Evolutionary conservation across 768 basidiomycete species (phyloP), one percentile per base, ranked within the genome.

Genomic region (Chalciporus chontae): DNA sequence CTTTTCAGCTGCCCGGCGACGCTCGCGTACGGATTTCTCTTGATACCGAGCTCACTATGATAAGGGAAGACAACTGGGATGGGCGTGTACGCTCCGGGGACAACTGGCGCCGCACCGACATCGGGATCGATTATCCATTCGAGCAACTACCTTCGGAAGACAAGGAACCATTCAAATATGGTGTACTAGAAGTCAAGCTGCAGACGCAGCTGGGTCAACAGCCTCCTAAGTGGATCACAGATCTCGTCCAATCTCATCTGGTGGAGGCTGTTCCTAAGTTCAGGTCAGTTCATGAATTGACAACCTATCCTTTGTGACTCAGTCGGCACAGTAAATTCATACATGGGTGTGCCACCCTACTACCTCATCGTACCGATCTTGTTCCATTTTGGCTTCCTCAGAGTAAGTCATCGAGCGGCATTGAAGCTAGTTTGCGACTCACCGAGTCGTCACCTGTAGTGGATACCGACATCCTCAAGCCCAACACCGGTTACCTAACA

Each of bases 301-400:
- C 21, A 26, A 2, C 11, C 27, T 42, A 44, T 9, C 40, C 13
- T 23, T 45, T n/a, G 43, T 26, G 15, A 32, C 53, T 53, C 24
- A 60, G 11, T 29, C 45, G 40, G 17, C 37, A 26, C 50, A 91
- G 90, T 67, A 90, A 90, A 80, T 95, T 95, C 65, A 94, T 96
- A 48, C 94, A 95, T 65, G 95, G 96, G 21, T 99, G 96, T 65
- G 86, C 95, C 3, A 94, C 93, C 2, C 76, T 98, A 0, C 70
- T 98, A 9, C 94, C 94, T 17, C 81, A 90, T 60, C 87, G 95
- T 31, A 94, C 97, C 40, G 90, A 97, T 62, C 79, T 99, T 19
- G 89, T 99, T 31, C 96, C 96, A 6, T 99, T 97, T 77, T 99
- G 96, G 96, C 79, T 94, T 6, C 94, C 94, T 5, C 94, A 98